Evolutionary conservation across 352 stramenopile genomes (phyloP).

Genomic region (Globisporangium solare): DNA sequence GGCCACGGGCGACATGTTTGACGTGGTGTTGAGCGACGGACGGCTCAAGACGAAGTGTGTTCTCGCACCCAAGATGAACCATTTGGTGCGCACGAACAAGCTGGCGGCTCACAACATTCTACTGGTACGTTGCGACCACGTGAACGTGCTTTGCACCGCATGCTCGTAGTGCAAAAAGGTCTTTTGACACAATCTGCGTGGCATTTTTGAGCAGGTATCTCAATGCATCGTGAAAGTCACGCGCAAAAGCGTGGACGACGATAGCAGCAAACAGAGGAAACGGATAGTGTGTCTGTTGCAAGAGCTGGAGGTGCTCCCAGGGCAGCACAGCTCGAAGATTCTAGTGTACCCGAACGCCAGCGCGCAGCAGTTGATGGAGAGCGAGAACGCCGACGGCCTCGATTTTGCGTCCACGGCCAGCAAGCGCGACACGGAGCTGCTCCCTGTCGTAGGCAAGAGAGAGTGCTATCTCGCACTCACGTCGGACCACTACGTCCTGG

Average conservation of each 20-base stretch:
- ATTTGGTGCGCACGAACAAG: conserved; percentile 34
- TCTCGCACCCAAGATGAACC: conserved; percentile 29
- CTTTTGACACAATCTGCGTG: not conserved
- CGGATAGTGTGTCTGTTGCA: conserved; percentile 17
- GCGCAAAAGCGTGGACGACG: not conserved
- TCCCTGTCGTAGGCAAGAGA: conserved; percentile 41
- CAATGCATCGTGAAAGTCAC: not conserved
- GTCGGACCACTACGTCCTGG: conserved; percentile 47
- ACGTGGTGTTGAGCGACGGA: conserved; percentile 63
- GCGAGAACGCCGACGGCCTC: conserved; percentile 14
- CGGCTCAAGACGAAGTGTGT: conserved; percentile 38
- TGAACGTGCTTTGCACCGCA: too few relatives aligned
- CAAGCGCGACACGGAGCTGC: conserved; percentile 34
- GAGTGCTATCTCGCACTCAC: conserved; percentile 52
- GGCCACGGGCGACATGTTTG: conserved; percentile 39
- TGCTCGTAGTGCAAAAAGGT: too few relatives aligned
- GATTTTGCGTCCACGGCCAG: conserved; percentile 31
- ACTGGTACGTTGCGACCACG: conserved; percentile 14
- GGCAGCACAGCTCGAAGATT: conserved; percentile 1
- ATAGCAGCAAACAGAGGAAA: not conserved
- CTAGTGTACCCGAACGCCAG: not conserved
- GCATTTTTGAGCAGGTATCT: not conserved
- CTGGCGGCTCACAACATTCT: conserved; percentile 30
- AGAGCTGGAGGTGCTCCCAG: conserved; percentile 7
- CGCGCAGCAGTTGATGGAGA: not conserved